Conservation (phyloP, 1,139 yeast species). For the Schwanniomyces etchellsii region DNA sequence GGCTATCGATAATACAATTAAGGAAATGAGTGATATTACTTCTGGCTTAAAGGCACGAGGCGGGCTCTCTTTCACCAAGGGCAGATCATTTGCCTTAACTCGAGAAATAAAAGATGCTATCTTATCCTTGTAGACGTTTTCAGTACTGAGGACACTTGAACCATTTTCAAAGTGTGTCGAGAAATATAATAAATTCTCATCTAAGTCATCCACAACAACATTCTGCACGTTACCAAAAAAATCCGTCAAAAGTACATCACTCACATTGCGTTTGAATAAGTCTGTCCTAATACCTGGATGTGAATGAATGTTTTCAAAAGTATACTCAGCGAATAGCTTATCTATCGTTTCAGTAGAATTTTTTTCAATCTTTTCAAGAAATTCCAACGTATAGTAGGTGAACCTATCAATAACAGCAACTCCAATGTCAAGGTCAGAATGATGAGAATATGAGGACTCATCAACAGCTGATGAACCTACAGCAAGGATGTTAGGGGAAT, state of each 20-base stretch:
- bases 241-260: slow-evolving; percentile 77
- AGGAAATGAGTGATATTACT: too few relatives aligned
- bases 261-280: slow-evolving; percentile 60
- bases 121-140: neutral
- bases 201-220: slow-evolving; percentile 61
- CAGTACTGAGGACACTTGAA: neutral
- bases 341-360: slow-evolving; percentile 71
- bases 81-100: too few relatives aligned
- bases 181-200: slow-evolving; percentile 36
- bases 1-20: too few relatives aligned
- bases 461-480: slow-evolving; percentile 90
- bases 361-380: slow-evolving; percentile 73
- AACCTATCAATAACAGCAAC: slow-evolving; percentile 97
- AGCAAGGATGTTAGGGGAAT: slow-evolving; percentile 87
- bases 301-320: slow-evolving; percentile 82
- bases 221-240: slow-evolving; percentile 93
- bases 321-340: slow-evolving; percentile 79
- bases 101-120: too few relatives aligned
- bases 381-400: slow-evolving; percentile 87
- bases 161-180: slow-evolving; percentile 22
- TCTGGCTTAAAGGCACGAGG: too few relatives aligned
- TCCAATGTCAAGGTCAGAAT: slow-evolving; percentile 91
- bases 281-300: slow-evolving; percentile 89
- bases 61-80: too few relatives aligned
- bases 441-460: slow-evolving; percentile 92